Evolutionary conservation across 2,329 filamentous ascomycete species (phyloP).

Genomic region (Penicillium hordei): DNA sequence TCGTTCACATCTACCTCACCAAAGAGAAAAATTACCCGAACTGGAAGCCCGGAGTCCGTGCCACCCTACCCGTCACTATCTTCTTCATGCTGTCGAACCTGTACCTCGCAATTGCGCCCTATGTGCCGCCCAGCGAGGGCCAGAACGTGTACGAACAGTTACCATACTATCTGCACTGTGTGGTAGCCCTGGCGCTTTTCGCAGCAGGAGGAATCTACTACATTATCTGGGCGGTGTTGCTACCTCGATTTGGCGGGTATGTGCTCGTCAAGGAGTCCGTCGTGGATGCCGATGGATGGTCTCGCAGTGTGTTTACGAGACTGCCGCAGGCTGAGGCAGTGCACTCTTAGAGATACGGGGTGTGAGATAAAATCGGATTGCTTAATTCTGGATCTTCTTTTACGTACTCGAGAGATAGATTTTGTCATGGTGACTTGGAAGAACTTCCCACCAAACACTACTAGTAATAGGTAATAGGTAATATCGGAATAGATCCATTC

Average conservation of each 20-base stretch:
- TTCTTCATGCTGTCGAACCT: conserved; percentile 56
- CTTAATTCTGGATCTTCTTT: background rate
- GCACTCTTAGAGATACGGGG: background rate
- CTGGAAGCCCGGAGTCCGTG: conserved; percentile 52
- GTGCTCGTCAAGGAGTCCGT: conserved; percentile 56
- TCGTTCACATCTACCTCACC: conserved; percentile 50
- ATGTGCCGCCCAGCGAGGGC: conserved; percentile 50
- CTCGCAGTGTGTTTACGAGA: conserved; percentile 55
- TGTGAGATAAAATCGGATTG: background rate
- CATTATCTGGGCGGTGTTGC: conserved; percentile 51
- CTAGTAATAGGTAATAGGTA: background rate
- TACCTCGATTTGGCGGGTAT: conserved; percentile 49
- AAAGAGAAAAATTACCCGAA: conserved; percentile 40
- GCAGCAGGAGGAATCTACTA: conserved; percentile 53
- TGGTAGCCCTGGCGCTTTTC: conserved; percentile 54
- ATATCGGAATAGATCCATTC: background rate
- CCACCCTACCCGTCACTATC: conserved; percentile 51
- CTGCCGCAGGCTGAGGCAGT: conserved; percentile 35
- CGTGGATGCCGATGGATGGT: conserved; percentile 64
- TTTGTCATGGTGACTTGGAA: background rate
- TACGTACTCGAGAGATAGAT: background rate
- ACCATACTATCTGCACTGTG: conserved; percentile 56
- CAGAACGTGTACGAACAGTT: conserved; percentile 54
- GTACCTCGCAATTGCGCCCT: conserved; percentile 54
- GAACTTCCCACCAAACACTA: background rate